Evolutionary conservation across 176 grass and related monocot genomes (phyloP).

Genomic region (Aegilops longissima): DNA sequence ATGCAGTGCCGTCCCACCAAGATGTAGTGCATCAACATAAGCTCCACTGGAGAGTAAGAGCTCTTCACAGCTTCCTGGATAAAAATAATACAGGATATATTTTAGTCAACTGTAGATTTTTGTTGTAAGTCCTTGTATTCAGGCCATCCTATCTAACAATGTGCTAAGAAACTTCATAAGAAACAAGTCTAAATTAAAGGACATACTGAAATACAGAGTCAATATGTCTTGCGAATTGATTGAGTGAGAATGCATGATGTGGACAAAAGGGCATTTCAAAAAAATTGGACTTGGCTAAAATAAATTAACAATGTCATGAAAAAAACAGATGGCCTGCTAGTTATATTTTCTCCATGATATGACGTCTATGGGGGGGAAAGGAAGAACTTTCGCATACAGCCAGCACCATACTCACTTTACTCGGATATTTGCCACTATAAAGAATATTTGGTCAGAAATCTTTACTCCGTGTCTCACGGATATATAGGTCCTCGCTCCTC

Average conservation of each 20-base stretch:
- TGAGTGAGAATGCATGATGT: background rate
- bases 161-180: too few species aligned
- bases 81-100: background rate
- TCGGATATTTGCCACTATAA: background rate
- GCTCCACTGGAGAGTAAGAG: constrained; percentile 35
- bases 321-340: background rate
- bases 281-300: background rate
- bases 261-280: background rate
- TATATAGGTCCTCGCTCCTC: background rate
- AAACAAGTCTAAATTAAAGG: background rate
- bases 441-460: background rate
- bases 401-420: background rate
- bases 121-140: background rate
- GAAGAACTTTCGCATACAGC: constrained; percentile 4
- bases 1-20: constrained; percentile 33
- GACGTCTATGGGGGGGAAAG: background rate
- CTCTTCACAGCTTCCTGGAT: constrained; percentile 26
- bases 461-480: background rate
- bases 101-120: background rate
- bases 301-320: background rate
- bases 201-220: background rate
- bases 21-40: background rate
- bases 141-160: background rate
- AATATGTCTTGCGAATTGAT: background rate
- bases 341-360: background rate